phyloP scores from a whole-genome alignment of 2,329 filamentous ascomycete species.

The Colletotrichum sp. region DNA sequence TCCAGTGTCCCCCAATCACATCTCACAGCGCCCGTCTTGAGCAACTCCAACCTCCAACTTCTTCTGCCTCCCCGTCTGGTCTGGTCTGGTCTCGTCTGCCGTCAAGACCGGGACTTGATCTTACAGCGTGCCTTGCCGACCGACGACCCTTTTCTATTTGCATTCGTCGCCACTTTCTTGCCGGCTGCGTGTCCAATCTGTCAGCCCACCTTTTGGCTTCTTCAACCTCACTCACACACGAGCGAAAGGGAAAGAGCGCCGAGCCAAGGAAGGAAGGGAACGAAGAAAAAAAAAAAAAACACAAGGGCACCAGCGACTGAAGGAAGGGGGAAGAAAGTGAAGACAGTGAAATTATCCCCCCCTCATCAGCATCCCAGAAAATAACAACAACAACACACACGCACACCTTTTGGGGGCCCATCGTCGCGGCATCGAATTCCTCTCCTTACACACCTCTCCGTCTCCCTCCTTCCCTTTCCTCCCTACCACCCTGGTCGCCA shows the following conservation, averaged over 20 bases:
- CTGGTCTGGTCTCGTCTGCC: not conserved
- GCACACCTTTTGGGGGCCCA: not conserved
- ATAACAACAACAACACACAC: not conserved
- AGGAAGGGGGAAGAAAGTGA: not conserved
- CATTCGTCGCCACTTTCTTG: not conserved
- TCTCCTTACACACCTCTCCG: not conserved
- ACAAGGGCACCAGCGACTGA: not conserved
- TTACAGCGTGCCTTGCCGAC: not conserved
- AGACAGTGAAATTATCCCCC: not conserved
- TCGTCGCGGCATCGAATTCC: not conserved
- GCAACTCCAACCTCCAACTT: conserved; percentile 19
- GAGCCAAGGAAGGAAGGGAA: not conserved
- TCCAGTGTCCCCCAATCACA: conserved; percentile 22
- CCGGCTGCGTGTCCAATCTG: not conserved
- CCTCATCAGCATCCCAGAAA: not conserved
- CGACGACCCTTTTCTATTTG: not conserved
- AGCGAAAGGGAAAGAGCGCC: not conserved
- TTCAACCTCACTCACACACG: not conserved
- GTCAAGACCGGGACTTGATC: not conserved
- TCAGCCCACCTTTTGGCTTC: not conserved
- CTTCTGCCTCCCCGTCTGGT: not conserved
- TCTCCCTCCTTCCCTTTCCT: not conserved
- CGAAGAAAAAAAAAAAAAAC: not conserved
- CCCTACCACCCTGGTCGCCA: conserved; percentile 3
- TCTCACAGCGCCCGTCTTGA: conserved; percentile 4